Conservation (phyloP, 306 rosid genomes). For the Pterocarpus santalinus region DNA sequence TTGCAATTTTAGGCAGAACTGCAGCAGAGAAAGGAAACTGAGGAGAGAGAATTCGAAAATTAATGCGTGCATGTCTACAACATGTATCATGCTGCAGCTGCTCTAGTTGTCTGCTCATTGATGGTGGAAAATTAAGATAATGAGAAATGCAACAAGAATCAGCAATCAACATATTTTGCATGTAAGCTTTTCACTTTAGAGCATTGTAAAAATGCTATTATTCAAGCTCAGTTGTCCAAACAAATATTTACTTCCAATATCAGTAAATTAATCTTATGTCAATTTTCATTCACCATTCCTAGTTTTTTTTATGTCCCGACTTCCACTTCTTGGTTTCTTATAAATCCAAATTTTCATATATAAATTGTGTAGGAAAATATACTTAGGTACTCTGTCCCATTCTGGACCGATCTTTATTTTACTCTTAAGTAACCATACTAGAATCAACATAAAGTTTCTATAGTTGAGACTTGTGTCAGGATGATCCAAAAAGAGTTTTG, state of each 20-base stretch:
- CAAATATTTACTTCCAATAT: background rate
- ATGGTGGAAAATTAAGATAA: background rate
- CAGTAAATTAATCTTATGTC: background rate
- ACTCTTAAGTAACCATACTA: background rate
- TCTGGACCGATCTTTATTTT: background rate
- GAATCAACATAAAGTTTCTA: too few relatives aligned
- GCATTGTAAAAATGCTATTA: background rate
- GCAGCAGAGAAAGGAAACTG: conserved; percentile 46
- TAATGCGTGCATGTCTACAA: conserved; percentile 11
- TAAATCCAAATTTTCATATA: background rate
- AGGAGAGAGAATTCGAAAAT: conserved; percentile 45
- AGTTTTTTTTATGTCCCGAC: background rate
- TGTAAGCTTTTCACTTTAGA: conserved; percentile 43
- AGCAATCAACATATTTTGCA: conserved; percentile 41
- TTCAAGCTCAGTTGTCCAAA: conserved; percentile 9
- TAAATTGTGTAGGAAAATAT: background rate
- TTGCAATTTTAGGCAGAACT: conserved; percentile 61
- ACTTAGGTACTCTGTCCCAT: background rate
- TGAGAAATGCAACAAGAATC: conserved; percentile 33
- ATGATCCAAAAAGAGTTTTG: too few relatives aligned
- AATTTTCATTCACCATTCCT: background rate
- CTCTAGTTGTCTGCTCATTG: conserved; percentile 28
- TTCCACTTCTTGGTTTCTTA: background rate
- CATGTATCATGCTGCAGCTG: conserved; percentile 23
- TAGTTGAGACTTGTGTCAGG: too few relatives aligned